Percentiles rank a stretch among this genome's conserved stretches.
Evolutionary conservation across 129 eudicot genomes (phyloP).

Genomic region (Helichrysum umbraculigerum): DNA sequence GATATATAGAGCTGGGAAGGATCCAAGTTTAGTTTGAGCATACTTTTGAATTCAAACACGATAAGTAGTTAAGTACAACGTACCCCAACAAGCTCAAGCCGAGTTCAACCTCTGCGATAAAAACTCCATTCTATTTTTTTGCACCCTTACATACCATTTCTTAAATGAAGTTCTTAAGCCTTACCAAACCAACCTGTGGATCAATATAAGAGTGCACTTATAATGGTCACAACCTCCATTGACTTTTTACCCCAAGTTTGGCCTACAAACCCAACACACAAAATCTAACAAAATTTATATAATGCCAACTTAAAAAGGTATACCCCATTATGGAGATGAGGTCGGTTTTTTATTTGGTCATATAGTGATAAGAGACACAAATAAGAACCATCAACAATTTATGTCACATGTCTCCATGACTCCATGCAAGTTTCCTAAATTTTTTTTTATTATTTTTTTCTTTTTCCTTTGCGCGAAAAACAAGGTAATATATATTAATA

Average conservation of each 20-base stretch:
- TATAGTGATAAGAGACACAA: too few species aligned
- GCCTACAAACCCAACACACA: constrained; percentile 25
- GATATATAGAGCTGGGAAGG: too few species aligned
- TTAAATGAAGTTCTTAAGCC: too few species aligned
- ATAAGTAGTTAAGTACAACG: neutral
- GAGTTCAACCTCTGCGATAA: neutral
- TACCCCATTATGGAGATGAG: neutral
- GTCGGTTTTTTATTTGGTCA: too few species aligned
- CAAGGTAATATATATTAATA: too few species aligned
- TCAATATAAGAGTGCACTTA: constrained; percentile 15
- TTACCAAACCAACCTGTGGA: neutral
- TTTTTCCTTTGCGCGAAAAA: too few species aligned
- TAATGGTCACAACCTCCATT: constrained; percentile 19
- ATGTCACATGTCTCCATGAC: too few species aligned
- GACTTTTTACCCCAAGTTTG: neutral
- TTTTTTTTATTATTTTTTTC: too few species aligned
- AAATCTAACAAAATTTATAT: constrained; percentile 19
- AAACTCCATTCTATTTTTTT: neutral
- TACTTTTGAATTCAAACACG: neutral
- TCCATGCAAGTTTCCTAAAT: too few species aligned
- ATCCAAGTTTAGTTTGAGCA: too few species aligned
- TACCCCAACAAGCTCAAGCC: neutral
- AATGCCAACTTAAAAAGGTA: constrained; percentile 26
- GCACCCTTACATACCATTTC: neutral
- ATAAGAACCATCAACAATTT: too few species aligned